Evolutionary conservation across 2,329 filamentous ascomycete genomes (phyloP).

Genomic region (Chrysoporthe cubensis): DNA sequence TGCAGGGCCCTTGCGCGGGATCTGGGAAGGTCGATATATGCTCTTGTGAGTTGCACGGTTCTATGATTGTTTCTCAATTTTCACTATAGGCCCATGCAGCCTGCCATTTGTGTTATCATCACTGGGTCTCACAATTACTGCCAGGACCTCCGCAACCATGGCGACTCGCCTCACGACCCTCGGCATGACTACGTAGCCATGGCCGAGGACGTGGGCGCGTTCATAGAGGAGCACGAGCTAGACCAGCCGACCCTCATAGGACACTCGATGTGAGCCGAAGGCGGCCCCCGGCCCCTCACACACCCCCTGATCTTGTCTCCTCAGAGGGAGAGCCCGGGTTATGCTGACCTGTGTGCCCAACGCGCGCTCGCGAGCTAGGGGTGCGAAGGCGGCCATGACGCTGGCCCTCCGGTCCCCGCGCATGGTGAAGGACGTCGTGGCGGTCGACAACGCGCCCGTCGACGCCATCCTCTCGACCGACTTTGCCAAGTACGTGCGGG

Average conservation of each 20-base stretch:
- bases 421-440: slow-evolving; percentile 71
- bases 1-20: slow-evolving; percentile 79
- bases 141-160: slow-evolving; percentile 90
- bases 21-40: slow-evolving; percentile 79
- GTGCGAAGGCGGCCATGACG: slow-evolving; percentile 91
- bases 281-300: no score
- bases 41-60: slow-evolving; percentile 62
- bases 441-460: slow-evolving; percentile 91
- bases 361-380: slow-evolving; percentile 56
- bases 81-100: no score
- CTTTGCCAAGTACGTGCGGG: slow-evolving; percentile 80
- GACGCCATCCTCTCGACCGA: slow-evolving; percentile 74
- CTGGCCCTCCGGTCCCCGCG: slow-evolving; percentile 74
- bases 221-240: slow-evolving; percentile 75
- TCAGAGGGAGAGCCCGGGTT: neutral
- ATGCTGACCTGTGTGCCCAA: neutral
- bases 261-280: slow-evolving; percentile 75
- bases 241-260: slow-evolving; percentile 78
- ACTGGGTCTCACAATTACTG: no score
- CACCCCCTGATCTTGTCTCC: no score
- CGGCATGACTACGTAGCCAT: slow-evolving; percentile 81
- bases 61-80: neutral
- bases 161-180: slow-evolving; percentile 78
- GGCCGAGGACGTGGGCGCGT: slow-evolving; percentile 80
- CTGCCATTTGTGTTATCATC: no score